A percentile compares a stretch with the other conserved stretches of the same genome.
Evolutionary conservation across 2,329 filamentous ascomycete genomes (phyloP).

Genomic region (Zasmidium citrigriseum): DNA sequence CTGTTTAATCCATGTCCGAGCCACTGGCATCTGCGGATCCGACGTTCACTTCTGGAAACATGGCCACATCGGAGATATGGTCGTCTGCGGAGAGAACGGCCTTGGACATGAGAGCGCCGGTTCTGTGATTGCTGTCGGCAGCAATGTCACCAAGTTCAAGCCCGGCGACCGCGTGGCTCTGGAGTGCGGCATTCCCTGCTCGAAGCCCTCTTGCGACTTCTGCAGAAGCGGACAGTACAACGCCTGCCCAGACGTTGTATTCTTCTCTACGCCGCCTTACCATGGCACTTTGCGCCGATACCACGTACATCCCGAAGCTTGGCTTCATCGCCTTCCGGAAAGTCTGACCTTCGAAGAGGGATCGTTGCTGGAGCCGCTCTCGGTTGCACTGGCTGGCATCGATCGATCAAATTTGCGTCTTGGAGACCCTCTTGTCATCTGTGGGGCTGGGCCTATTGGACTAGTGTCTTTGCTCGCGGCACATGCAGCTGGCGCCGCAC

Average conservation of each 20-base stretch:
- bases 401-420: constrained; percentile 41
- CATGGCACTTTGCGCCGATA: constrained; percentile 34
- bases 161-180: constrained; percentile 34
- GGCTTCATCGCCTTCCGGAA: constrained; percentile 39
- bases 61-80: constrained; percentile 30
- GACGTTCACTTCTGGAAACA: constrained; percentile 37
- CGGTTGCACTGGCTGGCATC: constrained; percentile 49
- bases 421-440: constrained; percentile 42
- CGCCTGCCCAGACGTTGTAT: constrained; percentile 31
- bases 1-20: constrained; percentile 34
- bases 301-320: constrained; percentile 33
- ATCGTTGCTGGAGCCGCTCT: constrained; percentile 51
- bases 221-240: constrained; percentile 35
- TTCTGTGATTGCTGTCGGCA: constrained; percentile 26
- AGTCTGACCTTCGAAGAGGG: constrained; percentile 44
- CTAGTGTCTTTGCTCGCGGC: constrained; percentile 44
- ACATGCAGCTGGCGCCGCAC: constrained; percentile 45
- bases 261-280: constrained; percentile 34
- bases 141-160: constrained; percentile 24
- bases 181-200: constrained; percentile 36
- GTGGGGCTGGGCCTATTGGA: constrained; percentile 41
- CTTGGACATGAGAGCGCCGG: constrained; percentile 35
- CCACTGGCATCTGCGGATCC: constrained; percentile 36
- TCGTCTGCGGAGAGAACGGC: constrained; percentile 23
- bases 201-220: constrained; percentile 27